These are phyloP conservation scores for Ramichloridium luteum DNA, from an alignment of 2,329 filamentous ascomycete genomes.

Conservation along the genomic window DNA sequence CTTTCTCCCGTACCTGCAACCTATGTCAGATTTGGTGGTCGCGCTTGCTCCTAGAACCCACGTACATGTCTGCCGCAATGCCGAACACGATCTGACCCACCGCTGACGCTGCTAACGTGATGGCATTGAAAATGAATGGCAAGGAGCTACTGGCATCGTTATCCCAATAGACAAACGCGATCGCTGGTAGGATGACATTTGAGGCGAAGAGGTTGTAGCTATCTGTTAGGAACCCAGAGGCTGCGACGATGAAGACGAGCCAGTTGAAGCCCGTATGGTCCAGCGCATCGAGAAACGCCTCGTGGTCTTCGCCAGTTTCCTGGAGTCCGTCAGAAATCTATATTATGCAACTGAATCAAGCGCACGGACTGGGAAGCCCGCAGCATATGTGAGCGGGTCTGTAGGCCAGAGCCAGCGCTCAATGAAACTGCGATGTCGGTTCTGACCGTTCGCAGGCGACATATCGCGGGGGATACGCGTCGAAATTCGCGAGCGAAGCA, in stretches of 20 bases:
- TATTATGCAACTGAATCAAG: too few species aligned
- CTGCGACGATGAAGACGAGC: slow-evolving; percentile 27
- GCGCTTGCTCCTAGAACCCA: too few species aligned
- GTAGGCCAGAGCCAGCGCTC: background rate
- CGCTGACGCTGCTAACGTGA: slow-evolving; percentile 29
- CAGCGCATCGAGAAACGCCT: slow-evolving; percentile 6
- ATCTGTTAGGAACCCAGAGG: slow-evolving; percentile 30
- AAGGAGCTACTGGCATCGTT: slow-evolving; percentile 16
- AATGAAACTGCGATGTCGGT: too few species aligned
- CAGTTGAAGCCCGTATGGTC: slow-evolving; percentile 14
- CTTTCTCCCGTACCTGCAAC: slow-evolving; percentile 20
- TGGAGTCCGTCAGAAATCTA: too few species aligned
- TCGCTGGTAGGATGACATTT: slow-evolving; percentile 29
- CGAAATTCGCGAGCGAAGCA: too few species aligned
- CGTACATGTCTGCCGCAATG: slow-evolving; percentile 25
- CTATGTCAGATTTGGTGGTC: too few species aligned
- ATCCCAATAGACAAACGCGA: slow-evolving; percentile 29
- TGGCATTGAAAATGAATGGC: slow-evolving; percentile 26
- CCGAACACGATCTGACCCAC: slow-evolving; percentile 29
- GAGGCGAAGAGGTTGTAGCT: slow-evolving; percentile 29
- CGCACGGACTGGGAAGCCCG: background rate
- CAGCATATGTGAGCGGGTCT: background rate
- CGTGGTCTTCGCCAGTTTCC: slow-evolving; percentile 1
- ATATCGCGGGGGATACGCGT: too few species aligned
- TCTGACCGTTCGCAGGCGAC: too few species aligned